Conservation (phyloP, 73 alveolate species). For the Strombidium stylifer region DNA sequence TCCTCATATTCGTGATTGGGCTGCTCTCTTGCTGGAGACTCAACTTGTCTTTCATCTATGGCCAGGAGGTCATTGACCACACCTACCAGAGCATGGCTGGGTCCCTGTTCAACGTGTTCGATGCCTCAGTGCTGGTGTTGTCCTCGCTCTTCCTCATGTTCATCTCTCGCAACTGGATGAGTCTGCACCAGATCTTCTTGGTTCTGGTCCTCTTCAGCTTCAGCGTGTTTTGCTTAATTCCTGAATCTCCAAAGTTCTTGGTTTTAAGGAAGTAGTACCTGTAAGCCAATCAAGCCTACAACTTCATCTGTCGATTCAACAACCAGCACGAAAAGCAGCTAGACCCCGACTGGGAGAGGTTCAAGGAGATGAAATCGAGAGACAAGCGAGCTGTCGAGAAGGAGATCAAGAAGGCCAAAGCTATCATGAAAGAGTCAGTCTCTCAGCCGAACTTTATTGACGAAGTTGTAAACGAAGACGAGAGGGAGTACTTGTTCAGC, state of each 20-base stretch:
- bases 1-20: conserved; percentile 9
- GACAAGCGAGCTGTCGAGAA: too few species aligned
- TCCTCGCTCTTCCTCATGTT: too few species aligned
- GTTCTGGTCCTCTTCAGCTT: too few species aligned
- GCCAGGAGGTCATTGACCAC: conserved; percentile 3
- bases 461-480: conserved; percentile 7
- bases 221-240: conserved; percentile 14
- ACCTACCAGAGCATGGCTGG: conserved; percentile 13
- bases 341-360: conserved; percentile 2
- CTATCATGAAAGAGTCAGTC: too few species aligned
- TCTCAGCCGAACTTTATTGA: too few species aligned
- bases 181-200: too few species aligned
- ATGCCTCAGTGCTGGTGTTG: too few species aligned
- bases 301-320: conserved; percentile 13
- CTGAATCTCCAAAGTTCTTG: conserved; percentile 35
- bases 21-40: conserved; percentile 12
- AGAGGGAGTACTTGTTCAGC: neutral
- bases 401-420: too few species aligned
- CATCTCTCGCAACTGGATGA: too few species aligned
- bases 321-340: conserved; percentile 16
- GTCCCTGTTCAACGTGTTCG: neutral
- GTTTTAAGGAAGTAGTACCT: neutral
- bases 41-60: conserved; percentile 19
- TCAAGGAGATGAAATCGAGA: too few species aligned
- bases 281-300: conserved; percentile 13